Base-by-base conservation (phyloP, 306 rosid species). In the Amphicarpaea edgeworthii region DNA sequence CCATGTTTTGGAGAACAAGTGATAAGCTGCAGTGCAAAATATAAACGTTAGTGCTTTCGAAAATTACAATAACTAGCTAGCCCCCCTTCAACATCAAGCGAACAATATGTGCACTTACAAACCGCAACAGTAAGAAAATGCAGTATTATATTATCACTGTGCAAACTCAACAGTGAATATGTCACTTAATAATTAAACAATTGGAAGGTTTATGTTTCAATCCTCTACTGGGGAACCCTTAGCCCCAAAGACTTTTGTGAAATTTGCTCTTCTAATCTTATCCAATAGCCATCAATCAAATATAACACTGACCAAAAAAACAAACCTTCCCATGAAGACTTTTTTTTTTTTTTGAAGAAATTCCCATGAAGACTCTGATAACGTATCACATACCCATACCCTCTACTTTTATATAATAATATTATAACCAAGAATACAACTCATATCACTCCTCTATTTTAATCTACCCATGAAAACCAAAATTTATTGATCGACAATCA, bases 21-120 rank as follows among this genome's bases (percentile, higher is more conserved):
- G 60, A 71, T 30, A 50, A 75, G 77, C 96, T 87, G 91, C 84
- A 77, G 69, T 60, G 55, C 34, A 64, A 65, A 81, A 20, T 58
- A 45, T n/a, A 70, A 69, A 47, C 5, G n/a, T 69, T 16, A 50
- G 50, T 47, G 41, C 58, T 51, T 50, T 15, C n/a, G 43, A 49
- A 53, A 71, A 43, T 20, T 26, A 4, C n/a, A 28, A 54, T 41
- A 47, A 72, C 19, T 16, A 41, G 60, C 3, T 21, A 54, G 61
- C 19, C 7, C 62, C 62, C 69, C 66, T 54, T 26, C 53, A 68
- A 70, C 75, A 59, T 49, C 79, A 78, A 68, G 24, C 15, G 6
- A 71, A 70, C 17, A 46, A 21, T 42, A 65, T 28, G 23, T 28
- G 23, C 47, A 41, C 62, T 8, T 12, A 23, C 26, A 42, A 59